Base-by-base conservation (phyloP, 2,329 filamentous ascomycete species). In the Phoma sp. region DNA sequence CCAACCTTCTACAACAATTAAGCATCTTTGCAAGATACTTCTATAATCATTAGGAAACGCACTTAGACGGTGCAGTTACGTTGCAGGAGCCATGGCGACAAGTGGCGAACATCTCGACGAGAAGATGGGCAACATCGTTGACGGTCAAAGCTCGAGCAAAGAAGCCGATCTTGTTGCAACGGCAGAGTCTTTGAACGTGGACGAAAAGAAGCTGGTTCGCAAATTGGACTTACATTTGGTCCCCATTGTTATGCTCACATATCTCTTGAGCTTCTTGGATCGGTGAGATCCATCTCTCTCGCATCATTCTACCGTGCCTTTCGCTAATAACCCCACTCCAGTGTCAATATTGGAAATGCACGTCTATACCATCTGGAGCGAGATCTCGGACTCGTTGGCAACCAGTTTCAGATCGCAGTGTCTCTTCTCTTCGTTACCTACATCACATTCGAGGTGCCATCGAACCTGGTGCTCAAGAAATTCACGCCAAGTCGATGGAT, bases 181-280 rank as follows among this genome's bases (percentile, higher is more conserved):
- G 13, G 39, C 10, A 30, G 27, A 32, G 27, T 14, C 23, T 8
- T 35, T 41, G 37, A 11, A 38, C 32, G 80, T 57, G 7, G 67
- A 66, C 11, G 75, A 89, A 72, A 79, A 77, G 64, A 81, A 79
- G 60, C 77, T 90, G 22, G 77, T 89, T 39, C 79, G 84, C 52
- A 89, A 89, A 72, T 72, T 90, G 35, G 88, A 90, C 70, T 58
- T 79, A 13, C 79, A 83, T 65, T 79, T 90, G 18, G 80, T 90
- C 9, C 88, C 88, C 3, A 76, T 89, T 25, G 78, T 89, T 9
- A 89, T 89, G 83, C 71, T 83, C 5, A 74, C 89, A 11, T 93
- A 93, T 69, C 79, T 92, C n/a, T 86, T 92, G 61, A 89, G 86
- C 61, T 93, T 92, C 69, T 75, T 93, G 7, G 89, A 91, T 68